Conservation (phyloP, 768 basidiomycete species). For the Mycena vitilis region DNA sequence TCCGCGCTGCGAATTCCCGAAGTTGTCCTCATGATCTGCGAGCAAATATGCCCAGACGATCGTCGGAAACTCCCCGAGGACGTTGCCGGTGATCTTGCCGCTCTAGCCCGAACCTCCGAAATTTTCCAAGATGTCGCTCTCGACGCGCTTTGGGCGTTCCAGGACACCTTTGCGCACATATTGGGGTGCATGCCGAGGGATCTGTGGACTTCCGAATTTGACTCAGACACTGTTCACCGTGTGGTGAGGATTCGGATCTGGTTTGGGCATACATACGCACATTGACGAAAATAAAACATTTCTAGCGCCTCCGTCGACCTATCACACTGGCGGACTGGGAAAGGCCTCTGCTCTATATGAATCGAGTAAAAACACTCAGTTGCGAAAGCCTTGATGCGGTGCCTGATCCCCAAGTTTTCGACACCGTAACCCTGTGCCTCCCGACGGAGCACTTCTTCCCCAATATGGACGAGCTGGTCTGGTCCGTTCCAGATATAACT, state of each 20-base stretch:
- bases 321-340: not conserved
- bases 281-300: too few relatives aligned
- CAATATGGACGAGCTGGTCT: not conserved
- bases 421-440: not conserved
- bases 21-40: too few relatives aligned
- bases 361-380: not conserved
- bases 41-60: too few relatives aligned
- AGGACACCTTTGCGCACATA: not conserved
- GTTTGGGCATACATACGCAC: too few relatives aligned
- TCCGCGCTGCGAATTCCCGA: too few relatives aligned
- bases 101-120: not conserved
- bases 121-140: not conserved
- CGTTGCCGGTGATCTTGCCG: not conserved
- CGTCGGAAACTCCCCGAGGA: too few relatives aligned
- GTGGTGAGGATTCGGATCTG: not conserved
- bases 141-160: not conserved
- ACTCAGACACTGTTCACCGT: not conserved
- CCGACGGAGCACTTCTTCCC: slow-evolving; percentile 7
- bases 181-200: not conserved
- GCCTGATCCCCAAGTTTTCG: not conserved
- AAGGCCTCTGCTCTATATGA: not conserved
- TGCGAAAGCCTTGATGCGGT: too few relatives aligned
- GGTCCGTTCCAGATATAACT: not conserved
- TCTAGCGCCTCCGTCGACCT: not conserved
- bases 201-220: not conserved